Evolutionary conservation across 2,329 filamentous ascomycete genomes (phyloP).

Genomic region (Pestalotiopsis sp.): DNA sequence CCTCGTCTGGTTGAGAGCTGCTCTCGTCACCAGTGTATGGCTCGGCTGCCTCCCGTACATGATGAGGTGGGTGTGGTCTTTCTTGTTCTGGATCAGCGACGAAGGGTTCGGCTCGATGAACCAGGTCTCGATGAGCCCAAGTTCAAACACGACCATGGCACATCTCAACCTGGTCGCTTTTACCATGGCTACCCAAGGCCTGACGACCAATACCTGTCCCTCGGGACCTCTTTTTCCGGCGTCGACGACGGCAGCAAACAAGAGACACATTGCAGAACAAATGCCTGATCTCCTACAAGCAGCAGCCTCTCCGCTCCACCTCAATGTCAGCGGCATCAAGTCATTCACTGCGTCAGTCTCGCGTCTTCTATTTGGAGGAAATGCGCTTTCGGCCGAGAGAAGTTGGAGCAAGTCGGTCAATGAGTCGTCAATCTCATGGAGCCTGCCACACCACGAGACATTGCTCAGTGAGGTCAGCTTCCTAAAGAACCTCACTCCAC

Average conservation of each 20-base stretch:
- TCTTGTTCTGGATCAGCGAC: slow-evolving; percentile 93
- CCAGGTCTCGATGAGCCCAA: not conserved
- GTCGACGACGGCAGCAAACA: slow-evolving; percentile 40
- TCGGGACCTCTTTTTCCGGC: slow-evolving; percentile 40
- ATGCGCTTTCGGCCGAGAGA: not conserved
- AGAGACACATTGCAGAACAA: slow-evolving; percentile 38
- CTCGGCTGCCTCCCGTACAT: slow-evolving; percentile 84
- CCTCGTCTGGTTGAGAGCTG: slow-evolving; percentile 75
- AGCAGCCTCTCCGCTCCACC: not conserved
- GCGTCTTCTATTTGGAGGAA: slow-evolving; percentile 10
- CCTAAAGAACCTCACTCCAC: slow-evolving; percentile 66
- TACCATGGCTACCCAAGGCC: slow-evolving; percentile 21
- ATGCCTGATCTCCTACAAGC: slow-evolving; percentile 23
- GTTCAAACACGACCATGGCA: slow-evolving; percentile 23
- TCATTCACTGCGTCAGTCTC: slow-evolving; percentile 7
- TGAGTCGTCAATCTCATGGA: slow-evolving; percentile 20
- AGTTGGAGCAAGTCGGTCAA: not conserved
- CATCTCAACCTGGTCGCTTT: slow-evolving; percentile 25
- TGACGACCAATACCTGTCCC: slow-evolving; percentile 35
- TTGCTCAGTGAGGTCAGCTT: slow-evolving; percentile 61
- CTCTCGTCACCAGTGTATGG: slow-evolving; percentile 86
- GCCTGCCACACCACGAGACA: slow-evolving; percentile 28
- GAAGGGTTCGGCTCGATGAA: slow-evolving; percentile 54
- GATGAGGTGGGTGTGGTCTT: slow-evolving; percentile 90
- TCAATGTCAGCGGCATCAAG: slow-evolving; percentile 11